A percentile compares a stretch with the other conserved stretches of the same genome.
phyloP scores from a whole-genome alignment of 2,329 filamentous ascomycete genomes.

The Parastagonospora avenae region DNA sequence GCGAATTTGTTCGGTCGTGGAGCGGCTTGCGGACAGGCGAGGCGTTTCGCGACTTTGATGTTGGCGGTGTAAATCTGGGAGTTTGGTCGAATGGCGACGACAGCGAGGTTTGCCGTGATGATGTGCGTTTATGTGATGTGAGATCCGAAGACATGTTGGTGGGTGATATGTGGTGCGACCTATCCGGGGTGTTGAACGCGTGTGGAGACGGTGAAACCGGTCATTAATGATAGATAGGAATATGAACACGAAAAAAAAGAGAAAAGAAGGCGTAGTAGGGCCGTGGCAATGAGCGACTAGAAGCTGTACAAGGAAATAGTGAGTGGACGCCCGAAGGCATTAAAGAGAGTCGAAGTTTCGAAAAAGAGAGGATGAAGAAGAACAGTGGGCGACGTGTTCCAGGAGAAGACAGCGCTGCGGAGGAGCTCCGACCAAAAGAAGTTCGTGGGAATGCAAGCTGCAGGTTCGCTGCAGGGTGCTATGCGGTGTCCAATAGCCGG shows the following conservation, averaged over 20 bases:
- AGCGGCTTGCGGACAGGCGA: slow-evolving; percentile 44
- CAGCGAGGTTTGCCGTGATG: slow-evolving; percentile 29
- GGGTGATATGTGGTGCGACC: slow-evolving; percentile 19
- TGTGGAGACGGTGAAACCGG: slow-evolving; percentile 28
- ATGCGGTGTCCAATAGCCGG: slow-evolving; percentile 37
- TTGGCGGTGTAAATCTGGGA: slow-evolving; percentile 38
- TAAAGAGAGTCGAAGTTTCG: slow-evolving; percentile 36
- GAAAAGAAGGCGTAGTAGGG: slow-evolving; percentile 27
- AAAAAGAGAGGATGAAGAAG: slow-evolving; percentile 34
- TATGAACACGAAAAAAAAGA: slow-evolving; percentile 19
- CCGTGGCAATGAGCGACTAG: slow-evolving; percentile 39
- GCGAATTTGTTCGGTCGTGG: slow-evolving; percentile 46
- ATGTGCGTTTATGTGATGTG: slow-evolving; percentile 27
- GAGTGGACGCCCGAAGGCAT: slow-evolving; percentile 45
- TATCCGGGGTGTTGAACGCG: slow-evolving; percentile 29
- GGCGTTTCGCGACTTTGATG: slow-evolving; percentile 29
- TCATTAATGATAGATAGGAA: slow-evolving; percentile 39
- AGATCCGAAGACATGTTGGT: slow-evolving; percentile 39
- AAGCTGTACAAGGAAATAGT: slow-evolving; percentile 44
- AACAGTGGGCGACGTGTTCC: slow-evolving; percentile 35
- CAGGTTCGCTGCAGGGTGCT: slow-evolving; percentile 39
- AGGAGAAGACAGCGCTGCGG: slow-evolving; percentile 26
- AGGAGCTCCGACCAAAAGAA: slow-evolving; percentile 31
- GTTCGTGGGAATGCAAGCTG: slow-evolving; percentile 37
- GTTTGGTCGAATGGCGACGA: slow-evolving; percentile 34